These are phyloP conservation scores for Claviceps sp. DNA, from an alignment of 2,329 filamentous ascomycete genomes.

Conservation along the genomic window DNA sequence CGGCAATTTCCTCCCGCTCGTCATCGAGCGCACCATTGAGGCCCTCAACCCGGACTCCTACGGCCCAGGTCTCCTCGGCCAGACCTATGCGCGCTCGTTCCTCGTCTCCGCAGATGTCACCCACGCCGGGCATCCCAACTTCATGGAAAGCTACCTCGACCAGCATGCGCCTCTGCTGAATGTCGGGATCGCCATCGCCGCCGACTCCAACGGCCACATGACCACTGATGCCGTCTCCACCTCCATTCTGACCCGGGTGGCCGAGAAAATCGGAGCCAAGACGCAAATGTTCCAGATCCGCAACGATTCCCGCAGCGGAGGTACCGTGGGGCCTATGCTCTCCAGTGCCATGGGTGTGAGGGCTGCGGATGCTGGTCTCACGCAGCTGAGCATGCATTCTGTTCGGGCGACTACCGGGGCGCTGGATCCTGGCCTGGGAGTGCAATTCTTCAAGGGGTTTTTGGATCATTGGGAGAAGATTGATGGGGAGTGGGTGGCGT, in stretches of 20 bases:
- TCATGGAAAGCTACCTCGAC: slow-evolving; percentile 67
- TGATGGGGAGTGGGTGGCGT: slow-evolving; percentile 57
- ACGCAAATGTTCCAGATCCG: slow-evolving; percentile 90
- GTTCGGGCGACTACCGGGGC: slow-evolving; percentile 79
- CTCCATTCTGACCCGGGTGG: slow-evolving; percentile 65
- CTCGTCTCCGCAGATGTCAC: slow-evolving; percentile 86
- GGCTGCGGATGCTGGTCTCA: slow-evolving; percentile 76
- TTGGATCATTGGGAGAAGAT: slow-evolving; percentile 76
- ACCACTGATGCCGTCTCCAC: slow-evolving; percentile 83
- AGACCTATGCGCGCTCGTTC: slow-evolving; percentile 86
- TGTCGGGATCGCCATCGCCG: slow-evolving; percentile 66
- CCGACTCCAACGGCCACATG: slow-evolving; percentile 89
- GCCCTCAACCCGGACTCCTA: slow-evolving; percentile 39
- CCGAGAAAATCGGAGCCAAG: slow-evolving; percentile 55
- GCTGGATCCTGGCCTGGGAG: slow-evolving; percentile 75
- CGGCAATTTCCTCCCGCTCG: slow-evolving; percentile 73
- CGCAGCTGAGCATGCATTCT: slow-evolving; percentile 88
- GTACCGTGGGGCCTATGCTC: slow-evolving; percentile 89
- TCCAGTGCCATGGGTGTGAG: slow-evolving; percentile 68
- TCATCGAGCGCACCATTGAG: slow-evolving; percentile 72
- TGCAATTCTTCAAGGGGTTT: slow-evolving; percentile 81
- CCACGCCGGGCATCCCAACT: slow-evolving; percentile 92
- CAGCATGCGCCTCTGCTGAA: slow-evolving; percentile 83
- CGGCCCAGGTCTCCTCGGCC: slow-evolving; percentile 52
- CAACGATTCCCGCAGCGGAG: slow-evolving; percentile 79